Conservation (phyloP, 2,329 filamentous ascomycete species). For the Samsoniella hepiali region DNA sequence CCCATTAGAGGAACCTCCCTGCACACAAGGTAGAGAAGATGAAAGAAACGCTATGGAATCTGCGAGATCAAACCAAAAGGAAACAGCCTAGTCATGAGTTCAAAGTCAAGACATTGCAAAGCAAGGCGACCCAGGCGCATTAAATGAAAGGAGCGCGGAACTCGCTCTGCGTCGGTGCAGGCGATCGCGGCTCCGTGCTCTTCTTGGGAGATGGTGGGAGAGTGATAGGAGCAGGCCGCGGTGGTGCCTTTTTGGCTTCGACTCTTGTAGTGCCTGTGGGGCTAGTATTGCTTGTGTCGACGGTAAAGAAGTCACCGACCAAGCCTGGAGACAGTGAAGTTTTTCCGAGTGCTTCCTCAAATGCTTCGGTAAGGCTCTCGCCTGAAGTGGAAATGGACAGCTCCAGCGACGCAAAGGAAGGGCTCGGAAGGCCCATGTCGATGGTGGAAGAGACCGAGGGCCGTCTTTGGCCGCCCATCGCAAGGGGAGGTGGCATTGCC, state of each 20-base stretch:
- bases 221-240: constrained; percentile 31
- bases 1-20: neutral
- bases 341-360: constrained; percentile 26
- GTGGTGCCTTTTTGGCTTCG: constrained; percentile 33
- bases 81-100: neutral
- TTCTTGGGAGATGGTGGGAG: constrained; percentile 26
- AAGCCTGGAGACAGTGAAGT: neutral
- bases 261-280: constrained; percentile 24
- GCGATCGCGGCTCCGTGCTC: constrained; percentile 3
- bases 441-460: constrained; percentile 27
- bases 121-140: neutral
- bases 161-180: neutral
- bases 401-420: constrained; percentile 35
- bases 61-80: neutral
- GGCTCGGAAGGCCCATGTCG: constrained; percentile 35
- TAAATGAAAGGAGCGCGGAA: constrained; percentile 8
- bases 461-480: constrained; percentile 23
- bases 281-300: constrained; percentile 10
- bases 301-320: constrained; percentile 22
- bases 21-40: neutral
- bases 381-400: constrained; percentile 33
- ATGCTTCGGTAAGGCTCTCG: constrained; percentile 30
- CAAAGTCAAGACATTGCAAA: neutral
- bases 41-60: neutral
- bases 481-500: constrained; percentile 35